Conservation (phyloP, 768 basidiomycete species). For the Postia placenta region DNA sequence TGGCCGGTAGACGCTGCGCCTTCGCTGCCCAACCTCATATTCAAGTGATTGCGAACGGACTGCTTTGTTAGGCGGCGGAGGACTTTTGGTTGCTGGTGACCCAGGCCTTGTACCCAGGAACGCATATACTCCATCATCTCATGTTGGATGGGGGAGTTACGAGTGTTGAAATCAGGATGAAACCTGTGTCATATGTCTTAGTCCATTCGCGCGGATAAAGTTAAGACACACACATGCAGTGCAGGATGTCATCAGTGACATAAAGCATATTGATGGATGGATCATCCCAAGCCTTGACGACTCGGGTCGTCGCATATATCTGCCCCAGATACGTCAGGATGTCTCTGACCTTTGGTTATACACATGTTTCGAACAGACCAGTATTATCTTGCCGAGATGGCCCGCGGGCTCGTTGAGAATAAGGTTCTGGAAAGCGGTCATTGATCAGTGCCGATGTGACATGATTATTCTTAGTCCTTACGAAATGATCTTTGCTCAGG, state of each 20-base stretch:
- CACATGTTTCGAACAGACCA: too few species aligned
- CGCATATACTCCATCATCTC: slow-evolving; percentile 71
- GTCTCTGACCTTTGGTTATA: not conserved
- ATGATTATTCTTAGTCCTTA: slow-evolving; percentile 28
- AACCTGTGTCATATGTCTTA: slow-evolving; percentile 39
- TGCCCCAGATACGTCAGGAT: slow-evolving; percentile 23
- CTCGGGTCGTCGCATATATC: slow-evolving; percentile 59
- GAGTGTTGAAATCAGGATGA: slow-evolving; percentile 78
- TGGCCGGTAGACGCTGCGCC: slow-evolving; percentile 40
- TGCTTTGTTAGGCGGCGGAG: slow-evolving; percentile 58
- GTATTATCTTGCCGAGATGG: slow-evolving; percentile 59
- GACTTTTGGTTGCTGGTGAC: slow-evolving; percentile 39
- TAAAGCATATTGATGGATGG: slow-evolving; percentile 48
- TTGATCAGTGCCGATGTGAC: not conserved
- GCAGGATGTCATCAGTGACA: slow-evolving; percentile 55
- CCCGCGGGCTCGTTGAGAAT: slow-evolving; percentile 84
- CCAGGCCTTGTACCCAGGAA: slow-evolving; percentile 52
- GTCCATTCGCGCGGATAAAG: not conserved
- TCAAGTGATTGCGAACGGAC: slow-evolving; percentile 66
- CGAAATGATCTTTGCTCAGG: slow-evolving; percentile 86
- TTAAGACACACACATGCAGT: slow-evolving; percentile 50
- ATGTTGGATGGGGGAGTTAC: slow-evolving; percentile 57
- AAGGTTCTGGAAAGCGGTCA: slow-evolving; percentile 44
- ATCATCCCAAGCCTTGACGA: slow-evolving; percentile 82
- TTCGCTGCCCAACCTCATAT: slow-evolving; percentile 53